A percentile compares a stretch with the other conserved stretches of the same genome.
These are phyloP conservation scores for Puccinia novopanici DNA, from an alignment of 1,284 basidiomycete species.

Conservation along the genomic window DNA sequence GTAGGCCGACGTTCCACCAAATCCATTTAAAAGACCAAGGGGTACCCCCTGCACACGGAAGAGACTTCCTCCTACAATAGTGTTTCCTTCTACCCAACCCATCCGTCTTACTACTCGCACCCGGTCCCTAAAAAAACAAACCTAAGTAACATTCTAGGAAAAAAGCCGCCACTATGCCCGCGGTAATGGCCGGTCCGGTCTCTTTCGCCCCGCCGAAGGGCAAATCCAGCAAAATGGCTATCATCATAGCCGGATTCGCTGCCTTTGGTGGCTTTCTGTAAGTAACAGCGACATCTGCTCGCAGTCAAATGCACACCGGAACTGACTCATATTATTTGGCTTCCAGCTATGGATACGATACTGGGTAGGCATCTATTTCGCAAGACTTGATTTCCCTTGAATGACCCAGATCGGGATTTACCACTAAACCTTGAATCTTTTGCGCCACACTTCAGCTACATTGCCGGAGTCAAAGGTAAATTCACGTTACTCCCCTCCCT, in stretches of 20 bases:
- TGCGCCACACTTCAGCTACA: constrained; percentile 20
- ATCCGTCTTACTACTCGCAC: too few species aligned
- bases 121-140: background rate
- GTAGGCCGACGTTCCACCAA: background rate
- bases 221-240: constrained; percentile 49
- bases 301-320: background rate
- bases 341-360: constrained; percentile 46
- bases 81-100: too few species aligned
- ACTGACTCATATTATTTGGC: background rate
- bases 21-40: background rate
- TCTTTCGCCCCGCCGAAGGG: constrained; percentile 46
- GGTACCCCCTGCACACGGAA: too few species aligned
- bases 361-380: constrained; percentile 25
- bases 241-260: constrained; percentile 47
- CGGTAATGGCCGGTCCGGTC: constrained; percentile 42
- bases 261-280: constrained; percentile 48
- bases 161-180: constrained; percentile 22
- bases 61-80: background rate
- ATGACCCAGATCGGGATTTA: background rate
- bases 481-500: background rate
- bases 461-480: constrained; percentile 46
- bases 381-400: background rate
- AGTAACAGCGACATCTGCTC: background rate
- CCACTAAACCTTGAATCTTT: background rate
- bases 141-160: background rate